phyloP scores from a whole-genome alignment of 1,284 basidiomycete species.

The Inonotus obliquus region DNA sequence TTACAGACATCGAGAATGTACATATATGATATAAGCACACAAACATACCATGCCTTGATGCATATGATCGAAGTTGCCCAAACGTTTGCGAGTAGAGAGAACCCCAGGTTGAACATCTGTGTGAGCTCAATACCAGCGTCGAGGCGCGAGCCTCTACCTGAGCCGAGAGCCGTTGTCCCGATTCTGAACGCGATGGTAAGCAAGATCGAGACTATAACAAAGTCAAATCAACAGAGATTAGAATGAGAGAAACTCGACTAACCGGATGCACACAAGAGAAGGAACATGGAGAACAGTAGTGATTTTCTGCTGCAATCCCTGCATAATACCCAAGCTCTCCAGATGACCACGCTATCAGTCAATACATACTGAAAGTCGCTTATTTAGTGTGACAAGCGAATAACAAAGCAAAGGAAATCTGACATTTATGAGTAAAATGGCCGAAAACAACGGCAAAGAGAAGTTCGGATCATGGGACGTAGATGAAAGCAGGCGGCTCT shows the following conservation, averaged over 20 bases:
- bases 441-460: neutral
- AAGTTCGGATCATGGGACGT: neutral
- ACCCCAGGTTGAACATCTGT: neutral
- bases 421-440: neutral
- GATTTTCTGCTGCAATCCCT: neutral
- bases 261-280: neutral
- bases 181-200: neutral
- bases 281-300: neutral
- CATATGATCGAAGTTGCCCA: neutral
- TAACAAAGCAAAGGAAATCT: neutral
- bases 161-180: neutral
- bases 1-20: neutral
- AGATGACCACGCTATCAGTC: neutral
- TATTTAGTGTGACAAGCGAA: neutral
- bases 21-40: too few relatives aligned
- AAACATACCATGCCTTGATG: neutral
- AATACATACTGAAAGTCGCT: neutral
- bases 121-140: neutral
- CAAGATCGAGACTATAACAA: neutral
- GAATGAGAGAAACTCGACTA: neutral
- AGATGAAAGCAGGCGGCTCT: neutral
- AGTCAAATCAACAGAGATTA: neutral
- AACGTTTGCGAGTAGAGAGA: neutral
- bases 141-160: neutral
- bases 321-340: conserved; percentile 1